Base-by-base conservation (phyloP, 1,284 basidiomycete genomes). In the Caloboletus firmus region DNA sequence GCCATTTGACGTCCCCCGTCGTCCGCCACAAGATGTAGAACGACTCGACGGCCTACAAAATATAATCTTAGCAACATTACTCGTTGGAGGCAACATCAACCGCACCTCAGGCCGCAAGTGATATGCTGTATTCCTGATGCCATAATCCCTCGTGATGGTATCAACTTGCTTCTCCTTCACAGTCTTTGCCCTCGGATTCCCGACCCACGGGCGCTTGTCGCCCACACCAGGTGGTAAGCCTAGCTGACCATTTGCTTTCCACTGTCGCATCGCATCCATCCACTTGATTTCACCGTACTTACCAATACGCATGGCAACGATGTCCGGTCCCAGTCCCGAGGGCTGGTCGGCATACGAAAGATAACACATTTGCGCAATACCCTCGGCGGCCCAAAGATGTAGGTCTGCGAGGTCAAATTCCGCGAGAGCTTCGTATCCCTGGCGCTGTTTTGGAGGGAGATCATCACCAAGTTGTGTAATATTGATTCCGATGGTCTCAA, bases 1-100 rank as follows among this genome's bases (percentile, higher is more conserved):
- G 74, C 89, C 89, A 91, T 45, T 76, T 78, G 17, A 70, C 66
- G 54, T 91, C 82, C 0, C 84, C 81, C 3, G 89, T 91, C 17
- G 81, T 82, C 41, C 83, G 77, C 84, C 85, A 91, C 55, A 91
- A 67, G 24, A 87, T 67, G 64, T 85, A 89, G 57, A 89, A 79
- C 45, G 79, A 83, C 63, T 90, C 88, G 8, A 89, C 69, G 3
- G 88, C 79, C 85, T 91, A 49, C 2, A 46, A 48, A 42, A 45
- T 4, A 26, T 1, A 18, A 28, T 11, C 24, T 55, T 30, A 55
- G 36, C 5, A 34, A 10, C 18, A 15, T 10, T 2, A 9, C 8
- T 12, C 22, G n/a, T 37, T 17, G 15, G 4, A 34, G 11, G 3
- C 11, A 50, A 32, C 6, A 28, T 30, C 24, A 30, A 4, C 60